Conservation (phyloP, 2,329 filamentous ascomycete genomes). For the Aspergillus brasiliensis region DNA sequence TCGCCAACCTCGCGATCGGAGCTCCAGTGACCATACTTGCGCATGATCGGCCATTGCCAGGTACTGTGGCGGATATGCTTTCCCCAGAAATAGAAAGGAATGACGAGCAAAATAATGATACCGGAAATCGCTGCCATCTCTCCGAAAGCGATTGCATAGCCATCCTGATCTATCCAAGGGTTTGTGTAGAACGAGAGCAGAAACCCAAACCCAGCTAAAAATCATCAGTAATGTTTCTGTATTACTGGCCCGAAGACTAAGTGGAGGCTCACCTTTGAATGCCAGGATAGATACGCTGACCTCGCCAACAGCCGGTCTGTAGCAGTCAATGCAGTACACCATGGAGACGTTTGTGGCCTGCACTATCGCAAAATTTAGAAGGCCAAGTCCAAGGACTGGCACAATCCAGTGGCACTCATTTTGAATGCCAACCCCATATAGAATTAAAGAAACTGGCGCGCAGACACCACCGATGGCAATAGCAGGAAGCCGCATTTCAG, state of each 20-base stretch:
- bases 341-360: constrained; percentile 10
- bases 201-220: constrained; percentile 13
- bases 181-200: constrained; percentile 18
- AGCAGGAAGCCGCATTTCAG: constrained; percentile 14
- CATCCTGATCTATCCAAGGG: constrained; percentile 11
- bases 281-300: constrained; percentile 8
- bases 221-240: not conserved
- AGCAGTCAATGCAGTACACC: constrained; percentile 15
- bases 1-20: constrained; percentile 11
- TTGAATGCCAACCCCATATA: constrained; percentile 37
- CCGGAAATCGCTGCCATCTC: constrained; percentile 12
- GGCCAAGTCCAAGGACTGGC: constrained; percentile 54
- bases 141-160: constrained; percentile 10
- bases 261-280: constrained; percentile 7
- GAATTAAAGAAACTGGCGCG: constrained; percentile 30
- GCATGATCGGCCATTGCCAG: constrained; percentile 7
- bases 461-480: constrained; percentile 24
- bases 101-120: not conserved
- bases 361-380: constrained; percentile 7
- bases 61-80: not conserved
- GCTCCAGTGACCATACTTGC: constrained; percentile 6
- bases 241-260: too few species aligned
- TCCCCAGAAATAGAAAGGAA: constrained; percentile 9
- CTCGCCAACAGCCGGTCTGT: constrained; percentile 10
- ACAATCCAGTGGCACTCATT: constrained; percentile 53